Conservation (phyloP, 208 protist genomes). For the Wallacemonas rigidus region DNA sequence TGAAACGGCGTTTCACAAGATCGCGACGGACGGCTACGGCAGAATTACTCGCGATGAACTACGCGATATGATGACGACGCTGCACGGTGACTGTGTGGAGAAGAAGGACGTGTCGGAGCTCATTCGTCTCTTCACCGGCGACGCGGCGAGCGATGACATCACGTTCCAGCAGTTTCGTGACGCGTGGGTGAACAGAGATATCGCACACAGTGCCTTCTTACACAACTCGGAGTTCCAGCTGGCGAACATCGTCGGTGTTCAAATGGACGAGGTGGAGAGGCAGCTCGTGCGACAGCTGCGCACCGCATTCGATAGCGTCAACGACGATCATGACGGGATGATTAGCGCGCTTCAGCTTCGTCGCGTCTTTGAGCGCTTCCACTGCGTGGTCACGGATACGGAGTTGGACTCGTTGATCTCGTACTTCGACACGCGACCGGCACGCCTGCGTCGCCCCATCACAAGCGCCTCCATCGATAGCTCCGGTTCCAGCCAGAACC, state of each 20-base stretch:
- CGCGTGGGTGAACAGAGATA: slow-evolving; percentile 82
- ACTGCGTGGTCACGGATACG: slow-evolving; percentile 54
- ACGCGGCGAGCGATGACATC: slow-evolving; percentile 46
- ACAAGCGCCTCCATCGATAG: slow-evolving; percentile 9
- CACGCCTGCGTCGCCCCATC: background rate
- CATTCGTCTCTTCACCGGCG: slow-evolving; percentile 74
- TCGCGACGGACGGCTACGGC: slow-evolving; percentile 82
- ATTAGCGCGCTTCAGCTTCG: slow-evolving; percentile 70
- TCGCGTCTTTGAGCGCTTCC: slow-evolving; percentile 64
- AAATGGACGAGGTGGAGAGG: slow-evolving; percentile 77
- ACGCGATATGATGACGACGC: slow-evolving; percentile 82
- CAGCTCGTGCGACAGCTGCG: slow-evolving; percentile 81
- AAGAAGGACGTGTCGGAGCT: slow-evolving; percentile 71
- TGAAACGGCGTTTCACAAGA: slow-evolving; percentile 67
- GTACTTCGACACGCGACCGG: slow-evolving; percentile 64
- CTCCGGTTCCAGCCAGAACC: slow-evolving; percentile 1
- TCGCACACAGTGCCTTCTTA: slow-evolving; percentile 62
- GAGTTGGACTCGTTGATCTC: slow-evolving; percentile 77
- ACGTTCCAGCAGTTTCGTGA: slow-evolving; percentile 85
- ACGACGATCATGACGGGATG: slow-evolving; percentile 76
- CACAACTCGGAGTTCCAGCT: slow-evolving; percentile 78
- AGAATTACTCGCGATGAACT: slow-evolving; percentile 82
- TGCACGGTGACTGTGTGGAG: slow-evolving; percentile 60
- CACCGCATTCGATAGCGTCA: slow-evolving; percentile 83
- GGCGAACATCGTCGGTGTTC: slow-evolving; percentile 74